Conservation (phyloP, 306 rosid species). For the Fagus crenata region DNA sequence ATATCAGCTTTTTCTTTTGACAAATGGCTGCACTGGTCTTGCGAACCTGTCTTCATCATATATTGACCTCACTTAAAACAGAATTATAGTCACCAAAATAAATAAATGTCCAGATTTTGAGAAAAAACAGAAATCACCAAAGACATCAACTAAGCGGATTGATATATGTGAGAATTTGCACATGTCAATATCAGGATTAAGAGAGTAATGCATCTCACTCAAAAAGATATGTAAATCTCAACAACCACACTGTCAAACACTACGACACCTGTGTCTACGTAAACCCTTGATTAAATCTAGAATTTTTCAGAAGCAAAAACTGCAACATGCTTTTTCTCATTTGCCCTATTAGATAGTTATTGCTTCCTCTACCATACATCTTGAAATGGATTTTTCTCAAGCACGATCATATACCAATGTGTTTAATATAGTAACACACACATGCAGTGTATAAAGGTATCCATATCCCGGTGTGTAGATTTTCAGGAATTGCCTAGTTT, state of each 20-base stretch:
- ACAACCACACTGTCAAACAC: neutral
- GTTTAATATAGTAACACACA: neutral
- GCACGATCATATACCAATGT: neutral
- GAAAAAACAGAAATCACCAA: neutral
- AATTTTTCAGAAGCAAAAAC: constrained; percentile 13
- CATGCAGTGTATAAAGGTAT: neutral
- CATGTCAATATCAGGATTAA: no score
- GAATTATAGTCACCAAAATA: neutral
- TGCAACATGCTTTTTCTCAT: neutral
- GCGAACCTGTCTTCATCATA: neutral
- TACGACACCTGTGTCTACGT: neutral
- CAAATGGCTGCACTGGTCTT: neutral
- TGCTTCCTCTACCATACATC: neutral
- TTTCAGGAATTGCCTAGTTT: neutral
- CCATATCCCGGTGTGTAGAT: neutral
- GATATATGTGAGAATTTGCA: neutral
- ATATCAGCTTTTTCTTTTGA: neutral
- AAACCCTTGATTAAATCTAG: neutral
- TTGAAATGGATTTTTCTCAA: neutral
- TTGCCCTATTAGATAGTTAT: neutral
- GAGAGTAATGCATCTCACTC: neutral
- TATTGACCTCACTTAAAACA: neutral
- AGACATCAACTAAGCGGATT: neutral
- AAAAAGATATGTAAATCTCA: neutral
- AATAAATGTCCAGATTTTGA: neutral